Evolutionary conservation across 2,329 filamentous ascomycete genomes (phyloP).

Genomic region (Xylariaceae sp.): DNA sequence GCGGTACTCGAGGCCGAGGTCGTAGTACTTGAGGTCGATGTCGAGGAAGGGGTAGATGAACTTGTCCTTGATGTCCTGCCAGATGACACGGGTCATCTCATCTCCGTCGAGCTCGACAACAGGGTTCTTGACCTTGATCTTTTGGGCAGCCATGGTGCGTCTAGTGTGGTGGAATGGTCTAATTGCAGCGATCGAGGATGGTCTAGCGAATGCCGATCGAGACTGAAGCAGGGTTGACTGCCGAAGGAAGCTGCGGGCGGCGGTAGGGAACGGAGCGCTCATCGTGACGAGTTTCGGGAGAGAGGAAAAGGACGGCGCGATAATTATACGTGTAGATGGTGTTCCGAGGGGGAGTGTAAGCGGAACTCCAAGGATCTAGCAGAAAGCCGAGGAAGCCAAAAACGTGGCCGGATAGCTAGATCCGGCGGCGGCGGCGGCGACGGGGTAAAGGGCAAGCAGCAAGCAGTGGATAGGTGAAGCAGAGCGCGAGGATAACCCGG

Average conservation of each 20-base stretch:
- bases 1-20: conserved; percentile 82
- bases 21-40: conserved; percentile 97
- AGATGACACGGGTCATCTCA: conserved; percentile 98
- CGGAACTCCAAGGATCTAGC: neutral
- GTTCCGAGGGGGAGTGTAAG: conserved; percentile 1
- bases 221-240: conserved; percentile 27
- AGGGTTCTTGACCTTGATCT: conserved; percentile 99
- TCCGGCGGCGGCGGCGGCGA: too few species aligned
- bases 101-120: conserved; percentile 95
- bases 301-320: neutral
- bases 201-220: conserved; percentile 26
- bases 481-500: too few species aligned
- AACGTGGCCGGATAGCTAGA: conserved; percentile 9
- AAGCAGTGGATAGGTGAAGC: neutral
- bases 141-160: conserved; percentile 62
- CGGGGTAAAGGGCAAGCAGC: neutral
- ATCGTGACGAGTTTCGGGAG: conserved; percentile 22
- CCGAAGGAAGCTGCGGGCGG: conserved; percentile 28
- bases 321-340: conserved; percentile 6
- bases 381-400: conserved; percentile 18
- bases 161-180: conserved; percentile 33
- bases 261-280: conserved; percentile 23
- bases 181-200: conserved; percentile 20
- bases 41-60: conserved; percentile 96
- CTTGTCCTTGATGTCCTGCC: conserved; percentile 98